A percentile compares a stretch with the other conserved stretches of the same genome.
These are phyloP conservation scores for Metroxylon sagu DNA, from an alignment of 176 grass and related monocot species.

Conservation along the genomic window DNA sequence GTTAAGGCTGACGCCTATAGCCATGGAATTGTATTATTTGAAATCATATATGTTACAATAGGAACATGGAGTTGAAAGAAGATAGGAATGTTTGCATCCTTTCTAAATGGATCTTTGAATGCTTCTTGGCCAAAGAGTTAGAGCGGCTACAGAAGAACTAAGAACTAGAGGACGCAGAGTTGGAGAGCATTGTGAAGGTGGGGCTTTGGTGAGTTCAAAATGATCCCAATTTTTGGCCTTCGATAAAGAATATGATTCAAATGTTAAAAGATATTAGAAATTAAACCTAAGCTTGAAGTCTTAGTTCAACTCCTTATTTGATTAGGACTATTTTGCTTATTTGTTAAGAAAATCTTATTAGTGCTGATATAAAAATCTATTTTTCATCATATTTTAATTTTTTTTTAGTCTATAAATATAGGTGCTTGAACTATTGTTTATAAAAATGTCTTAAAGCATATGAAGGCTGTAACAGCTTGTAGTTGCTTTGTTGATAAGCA, in stretches of 20 bases:
- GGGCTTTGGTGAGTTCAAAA: conserved; percentile 45
- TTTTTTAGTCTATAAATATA: too few species aligned
- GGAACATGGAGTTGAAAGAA: conserved; percentile 28
- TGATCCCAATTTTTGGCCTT: conserved; percentile 28
- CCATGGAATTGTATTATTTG: conserved; percentile 41
- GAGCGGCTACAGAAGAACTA: conserved; percentile 6
- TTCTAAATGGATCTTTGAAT: conserved; percentile 26
- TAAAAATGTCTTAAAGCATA: too few species aligned
- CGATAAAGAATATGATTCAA: conserved; percentile 28
- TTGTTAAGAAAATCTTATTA: too few species aligned
- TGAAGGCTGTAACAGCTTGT: too few species aligned
- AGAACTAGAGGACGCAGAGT: conserved; percentile 19
- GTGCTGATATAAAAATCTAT: too few species aligned
- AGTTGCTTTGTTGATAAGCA: too few species aligned
- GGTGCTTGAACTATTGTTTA: too few species aligned
- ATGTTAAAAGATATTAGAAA: conserved; percentile 33
- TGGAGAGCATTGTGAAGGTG: conserved; percentile 30
- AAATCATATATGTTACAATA: conserved; percentile 35
- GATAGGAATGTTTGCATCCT: conserved; percentile 20
- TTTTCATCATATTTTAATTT: too few species aligned
- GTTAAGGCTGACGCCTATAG: conserved; percentile 47
- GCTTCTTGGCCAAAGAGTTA: conserved; percentile 2
- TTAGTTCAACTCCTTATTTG: too few species aligned
- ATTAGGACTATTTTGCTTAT: too few species aligned
- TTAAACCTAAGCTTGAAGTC: too few species aligned